Conservation (phyloP, 345 rosid species). For the Carallia brachiata region DNA sequence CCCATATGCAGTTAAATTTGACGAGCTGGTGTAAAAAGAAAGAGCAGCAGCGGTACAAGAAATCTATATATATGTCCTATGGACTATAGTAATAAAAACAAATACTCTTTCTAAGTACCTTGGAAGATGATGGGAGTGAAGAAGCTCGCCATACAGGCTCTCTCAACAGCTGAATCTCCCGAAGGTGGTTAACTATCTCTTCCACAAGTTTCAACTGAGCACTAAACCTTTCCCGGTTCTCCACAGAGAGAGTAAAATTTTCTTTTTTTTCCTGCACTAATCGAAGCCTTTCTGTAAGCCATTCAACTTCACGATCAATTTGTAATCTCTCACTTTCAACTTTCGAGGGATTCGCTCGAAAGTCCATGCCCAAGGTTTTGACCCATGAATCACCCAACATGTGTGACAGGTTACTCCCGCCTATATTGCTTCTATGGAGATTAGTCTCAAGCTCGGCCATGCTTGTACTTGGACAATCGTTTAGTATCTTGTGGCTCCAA, state of each 20-base stretch:
- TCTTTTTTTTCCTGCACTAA: conserved; percentile 24
- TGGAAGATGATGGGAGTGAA: conserved; percentile 37
- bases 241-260: conserved; percentile 15
- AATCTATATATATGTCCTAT: background rate
- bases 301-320: conserved; percentile 23
- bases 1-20: background rate
- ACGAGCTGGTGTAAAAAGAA: background rate
- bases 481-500: conserved; percentile 15
- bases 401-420: background rate
- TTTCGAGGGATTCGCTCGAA: background rate
- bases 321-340: conserved; percentile 16
- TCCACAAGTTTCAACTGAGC: conserved; percentile 22
- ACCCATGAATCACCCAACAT: background rate
- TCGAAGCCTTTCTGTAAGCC: conserved; percentile 27
- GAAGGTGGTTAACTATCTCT: conserved; percentile 23
- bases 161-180: conserved; percentile 14
- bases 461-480: conserved; percentile 19
- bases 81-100: background rate
- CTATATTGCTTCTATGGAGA: background rate
- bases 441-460: conserved; percentile 4
- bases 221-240: conserved; percentile 14
- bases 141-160: conserved; percentile 31
- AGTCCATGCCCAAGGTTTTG: conserved; percentile 10
- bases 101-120: conserved; percentile 24
- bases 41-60: background rate